Evolutionary conservation across 495 filamentous ascomycete genomes (phyloP), one percentile per base, ranked within the genome.

Genomic region (Penicillium steckii): DNA sequence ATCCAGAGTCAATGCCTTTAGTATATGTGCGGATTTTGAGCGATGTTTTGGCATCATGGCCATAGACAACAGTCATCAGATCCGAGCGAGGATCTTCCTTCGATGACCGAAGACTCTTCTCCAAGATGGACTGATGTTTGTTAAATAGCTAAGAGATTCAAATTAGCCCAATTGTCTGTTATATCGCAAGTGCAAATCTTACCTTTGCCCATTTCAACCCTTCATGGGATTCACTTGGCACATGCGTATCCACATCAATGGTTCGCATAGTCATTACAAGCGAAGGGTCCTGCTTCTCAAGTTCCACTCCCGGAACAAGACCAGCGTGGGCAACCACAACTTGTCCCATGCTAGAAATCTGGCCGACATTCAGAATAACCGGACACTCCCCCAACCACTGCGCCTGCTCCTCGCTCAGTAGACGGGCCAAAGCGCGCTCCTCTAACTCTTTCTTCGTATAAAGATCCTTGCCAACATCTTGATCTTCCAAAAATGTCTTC

Each of bases 211-310:
- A 95, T 4, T 77, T 80, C 30, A 72, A 77, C 25, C 86, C 87
- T 3, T 81, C 69, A 38, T 72, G 72, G 38, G 62, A 66, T 17
- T 79, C 73, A 50, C 81, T 83, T 3, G 87, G 87, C 4, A 87
- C 70, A 44, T 81, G 77, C 3, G 81, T 83, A 18, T 82, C 66
- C 30, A 80, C 57, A 62, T 86, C 80, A 38, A 97, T 84, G 3
- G 83, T 89, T 42, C 89, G 83, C 91, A 98, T 95, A 59, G 88
- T 92, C 91, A 97, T 97, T 12, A 87, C 85, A 38, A 83, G 82
- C 59, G 80, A 82, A 0, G 91, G 85, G 69, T 96, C 89, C 57
- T 96, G 89, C 48, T 80, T 74, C 44, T 87, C 77, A 3, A 96
- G 73, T 0, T 77, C 65, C 6, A 95, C 73, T 1, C 80, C 87